Percentiles rank a stretch among this genome's conserved stretches.
phyloP scores from a whole-genome alignment of 176 grass and related monocot genomes.

The Carex pumila region DNA sequence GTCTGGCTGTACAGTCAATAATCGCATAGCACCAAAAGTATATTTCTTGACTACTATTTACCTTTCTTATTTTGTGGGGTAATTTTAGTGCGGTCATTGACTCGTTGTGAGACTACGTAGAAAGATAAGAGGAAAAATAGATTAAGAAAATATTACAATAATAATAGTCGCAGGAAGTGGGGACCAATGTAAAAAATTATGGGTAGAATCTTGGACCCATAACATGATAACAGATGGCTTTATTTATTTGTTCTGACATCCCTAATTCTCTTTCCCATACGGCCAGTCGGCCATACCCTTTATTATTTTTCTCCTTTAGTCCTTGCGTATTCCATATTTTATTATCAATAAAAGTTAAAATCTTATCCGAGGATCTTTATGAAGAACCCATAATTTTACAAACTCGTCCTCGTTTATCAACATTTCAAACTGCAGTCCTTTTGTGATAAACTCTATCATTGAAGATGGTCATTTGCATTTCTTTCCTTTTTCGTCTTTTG shows the following conservation, averaged over 20 bases:
- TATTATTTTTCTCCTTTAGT: neutral
- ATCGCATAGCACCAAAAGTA: too few species aligned
- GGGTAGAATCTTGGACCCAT: neutral
- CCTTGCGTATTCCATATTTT: neutral
- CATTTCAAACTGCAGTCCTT: neutral
- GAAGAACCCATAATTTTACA: neutral
- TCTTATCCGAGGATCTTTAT: neutral
- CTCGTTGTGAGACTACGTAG: neutral
- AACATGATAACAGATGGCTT: neutral
- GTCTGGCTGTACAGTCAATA: neutral
- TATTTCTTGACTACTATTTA: neutral
- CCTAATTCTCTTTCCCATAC: neutral
- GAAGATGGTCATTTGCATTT: neutral
- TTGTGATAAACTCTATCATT: neutral
- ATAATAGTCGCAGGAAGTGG: neutral
- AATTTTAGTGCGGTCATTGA: neutral
- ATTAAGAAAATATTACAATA: neutral
- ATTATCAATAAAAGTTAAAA: neutral
- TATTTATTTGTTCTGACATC: neutral
- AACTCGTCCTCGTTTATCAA: neutral
- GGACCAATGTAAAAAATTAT: neutral
- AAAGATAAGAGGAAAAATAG: neutral
- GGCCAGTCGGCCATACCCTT: neutral
- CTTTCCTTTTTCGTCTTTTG: neutral
- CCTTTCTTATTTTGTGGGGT: neutral